Percentiles rank a stretch among this genome's conserved stretches.
Conservation (phyloP, 163 green algal genomes). For the Scenedesmus sp. region DNA sequence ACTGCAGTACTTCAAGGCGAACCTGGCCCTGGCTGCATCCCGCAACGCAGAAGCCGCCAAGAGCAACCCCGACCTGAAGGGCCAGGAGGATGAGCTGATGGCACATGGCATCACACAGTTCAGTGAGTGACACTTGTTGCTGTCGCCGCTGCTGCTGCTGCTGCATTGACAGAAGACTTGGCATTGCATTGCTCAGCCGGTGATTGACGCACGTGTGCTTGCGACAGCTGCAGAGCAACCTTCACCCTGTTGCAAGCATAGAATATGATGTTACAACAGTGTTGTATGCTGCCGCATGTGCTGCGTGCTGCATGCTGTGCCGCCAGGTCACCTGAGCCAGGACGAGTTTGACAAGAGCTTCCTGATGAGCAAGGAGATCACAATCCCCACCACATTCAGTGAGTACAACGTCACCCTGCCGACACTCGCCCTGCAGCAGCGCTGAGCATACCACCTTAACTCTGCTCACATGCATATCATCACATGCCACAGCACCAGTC, state of each 20-base stretch:
- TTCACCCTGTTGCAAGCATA: no score
- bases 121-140: neutral
- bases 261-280: no score
- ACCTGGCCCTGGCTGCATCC: neutral
- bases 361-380: neutral
- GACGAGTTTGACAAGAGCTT: neutral
- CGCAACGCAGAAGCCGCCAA: neutral
- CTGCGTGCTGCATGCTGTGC: neutral
- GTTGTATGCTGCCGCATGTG: neutral
- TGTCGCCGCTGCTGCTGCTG: no score
- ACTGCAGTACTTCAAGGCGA: neutral
- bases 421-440: neutral
- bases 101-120: neutral
- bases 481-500: no score
- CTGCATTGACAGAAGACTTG: no score
- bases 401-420: neutral
- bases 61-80: neutral
- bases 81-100: neutral
- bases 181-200: no score
- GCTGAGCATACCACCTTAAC: neutral
- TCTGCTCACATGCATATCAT: no score
- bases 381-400: neutral
- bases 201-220: no score
- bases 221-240: no score
- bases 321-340: neutral